Base-by-base conservation (phyloP, 345 rosid genomes). In the Kandelia obovata region DNA sequence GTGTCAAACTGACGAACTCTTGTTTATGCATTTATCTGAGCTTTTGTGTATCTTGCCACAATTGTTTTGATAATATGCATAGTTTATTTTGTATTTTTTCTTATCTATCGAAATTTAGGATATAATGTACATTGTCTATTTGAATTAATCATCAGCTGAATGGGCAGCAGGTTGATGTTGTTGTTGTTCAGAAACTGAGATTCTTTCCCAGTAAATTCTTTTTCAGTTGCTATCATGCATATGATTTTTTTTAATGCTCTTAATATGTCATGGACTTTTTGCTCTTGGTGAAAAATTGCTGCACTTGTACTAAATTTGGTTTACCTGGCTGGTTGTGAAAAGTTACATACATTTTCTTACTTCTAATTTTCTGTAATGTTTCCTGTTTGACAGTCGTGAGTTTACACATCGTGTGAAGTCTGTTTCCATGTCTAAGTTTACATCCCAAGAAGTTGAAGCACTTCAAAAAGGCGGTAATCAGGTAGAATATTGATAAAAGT, bases 401-500 rank as follows among this genome's bases (percentile, higher is more conserved):
- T 95, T 92, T 62, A 90, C 99, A 69, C 98, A 92, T 72, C 98
- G 99, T 10, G 98, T 95, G 71, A 95, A 95, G 83, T 92, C 98
- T 35, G 98, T 95, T 70, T 95, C 99, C 35, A 92, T 95, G 98
- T 85, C 99, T 7, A 95, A 87, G 79, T 95, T 95, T 81, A 87
- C 92, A 71, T 86, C 91, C 60, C 89, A 92, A 82, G 98, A 95
- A 83, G 99, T 95, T 75, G 96, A 92, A 77, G 88, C 89, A 37
- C 98, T 95, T 81, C 98, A 95, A 77, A 87, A 76, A 72, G 99
- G 99, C 70, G 98, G 99, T 61, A 95, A 95, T 86, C 98, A 95
- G 98, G 98, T 95, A 80, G 21, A 63, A 55, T 61, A 47, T 19
- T 58, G 66, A 57, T 59, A 47, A 20, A 27, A 30, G 62, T 58